Conservation (phyloP, 1,139 yeast species). For the Geotrichum armillariae region DNA sequence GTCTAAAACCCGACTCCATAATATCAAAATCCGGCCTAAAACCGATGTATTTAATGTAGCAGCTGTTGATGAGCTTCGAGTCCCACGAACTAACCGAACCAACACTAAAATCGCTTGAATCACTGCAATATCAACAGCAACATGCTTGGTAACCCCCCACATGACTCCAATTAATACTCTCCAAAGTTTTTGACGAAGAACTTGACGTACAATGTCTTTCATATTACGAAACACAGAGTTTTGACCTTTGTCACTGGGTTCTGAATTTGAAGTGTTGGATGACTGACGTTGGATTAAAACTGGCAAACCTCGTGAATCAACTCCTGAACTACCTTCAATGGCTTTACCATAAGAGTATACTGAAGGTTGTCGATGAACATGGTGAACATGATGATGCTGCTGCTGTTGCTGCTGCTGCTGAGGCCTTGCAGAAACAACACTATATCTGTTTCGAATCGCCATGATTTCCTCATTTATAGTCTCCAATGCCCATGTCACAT, state of each 20-base stretch:
- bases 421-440: too few species aligned
- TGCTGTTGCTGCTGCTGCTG: too few species aligned
- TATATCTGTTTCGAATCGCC: too few species aligned
- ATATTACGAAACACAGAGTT: not conserved
- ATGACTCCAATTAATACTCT: not conserved
- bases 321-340: not conserved
- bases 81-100: not conserved
- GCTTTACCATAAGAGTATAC: not conserved
- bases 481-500: conserved; percentile 36
- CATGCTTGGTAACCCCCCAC: conserved; percentile 12
- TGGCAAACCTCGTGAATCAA: not conserved
- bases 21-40: too few species aligned
- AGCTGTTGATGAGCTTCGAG: too few species aligned
- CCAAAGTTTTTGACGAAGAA: not conserved
- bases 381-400: not conserved
- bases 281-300: too few species aligned
- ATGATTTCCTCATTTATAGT: conserved; percentile 35
- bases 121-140: conserved; percentile 7
- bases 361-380: not conserved
- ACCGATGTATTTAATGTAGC: too few species aligned
- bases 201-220: not conserved
- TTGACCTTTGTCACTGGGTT: not conserved
- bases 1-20: too few species aligned
- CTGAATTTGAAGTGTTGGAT: not conserved
- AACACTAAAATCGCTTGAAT: conserved; percentile 1